These are phyloP conservation scores for Chenopodium suecicum DNA, from an alignment of 148 eudicot genomes.

Conservation along the genomic window DNA sequence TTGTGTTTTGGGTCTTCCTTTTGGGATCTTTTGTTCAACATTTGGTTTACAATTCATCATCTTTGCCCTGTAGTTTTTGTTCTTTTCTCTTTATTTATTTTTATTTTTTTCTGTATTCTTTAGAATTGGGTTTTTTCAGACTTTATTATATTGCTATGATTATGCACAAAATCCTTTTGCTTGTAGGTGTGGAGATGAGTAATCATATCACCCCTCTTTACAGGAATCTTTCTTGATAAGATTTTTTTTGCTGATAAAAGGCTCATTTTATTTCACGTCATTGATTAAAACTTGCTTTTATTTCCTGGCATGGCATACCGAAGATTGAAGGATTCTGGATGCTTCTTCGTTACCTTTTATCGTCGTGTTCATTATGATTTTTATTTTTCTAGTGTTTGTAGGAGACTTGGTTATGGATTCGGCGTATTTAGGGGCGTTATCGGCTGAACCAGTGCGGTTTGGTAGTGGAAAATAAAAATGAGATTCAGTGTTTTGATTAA, in stretches of 20 bases:
- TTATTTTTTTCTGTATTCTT: neutral
- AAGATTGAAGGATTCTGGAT: neutral
- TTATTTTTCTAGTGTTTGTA: neutral
- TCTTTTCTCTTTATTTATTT: neutral
- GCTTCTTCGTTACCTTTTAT: neutral
- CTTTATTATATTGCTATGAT: conserved; percentile 27
- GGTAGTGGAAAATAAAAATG: neutral
- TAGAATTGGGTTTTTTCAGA: conserved; percentile 5
- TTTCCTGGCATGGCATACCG: neutral
- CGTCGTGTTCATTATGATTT: neutral
- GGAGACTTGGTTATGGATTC: neutral
- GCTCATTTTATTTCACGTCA: neutral
- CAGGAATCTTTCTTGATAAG: conserved; percentile 23
- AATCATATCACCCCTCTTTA: conserved; percentile 13
- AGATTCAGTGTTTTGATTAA: neutral
- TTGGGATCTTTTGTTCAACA: neutral
- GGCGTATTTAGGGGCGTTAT: neutral
- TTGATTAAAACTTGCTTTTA: neutral
- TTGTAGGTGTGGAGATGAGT: conserved; percentile 26
- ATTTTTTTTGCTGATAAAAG: neutral
- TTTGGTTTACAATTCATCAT: neutral
- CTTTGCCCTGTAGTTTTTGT: neutral
- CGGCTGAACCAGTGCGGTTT: neutral
- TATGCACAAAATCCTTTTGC: conserved; percentile 15
- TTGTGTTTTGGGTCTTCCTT: neutral